These are phyloP conservation scores for Lolium multiflorum DNA, from an alignment of 176 grass and related monocot species.

Conservation along the genomic window DNA sequence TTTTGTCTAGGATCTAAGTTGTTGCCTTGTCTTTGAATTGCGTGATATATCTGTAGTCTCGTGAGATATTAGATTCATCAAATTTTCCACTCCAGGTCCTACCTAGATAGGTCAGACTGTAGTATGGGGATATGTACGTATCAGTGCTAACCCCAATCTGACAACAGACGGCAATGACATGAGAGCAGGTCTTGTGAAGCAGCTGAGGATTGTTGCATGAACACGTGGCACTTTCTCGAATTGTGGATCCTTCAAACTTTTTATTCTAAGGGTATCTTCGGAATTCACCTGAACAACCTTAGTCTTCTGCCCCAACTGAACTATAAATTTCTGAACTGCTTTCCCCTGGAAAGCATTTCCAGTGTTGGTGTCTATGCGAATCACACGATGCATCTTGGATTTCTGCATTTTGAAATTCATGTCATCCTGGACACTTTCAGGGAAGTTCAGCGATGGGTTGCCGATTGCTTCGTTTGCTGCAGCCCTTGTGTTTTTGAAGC, in stretches of 20 bases:
- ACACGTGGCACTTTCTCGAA: constrained; percentile 3
- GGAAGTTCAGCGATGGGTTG: constrained; percentile 20
- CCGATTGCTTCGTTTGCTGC: constrained; percentile 31
- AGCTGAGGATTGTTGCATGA: constrained; percentile 21
- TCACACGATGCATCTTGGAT: not conserved
- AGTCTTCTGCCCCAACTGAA: not conserved
- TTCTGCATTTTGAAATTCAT: constrained; percentile 34
- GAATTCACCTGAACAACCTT: constrained; percentile 9
- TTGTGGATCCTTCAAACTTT: not conserved
- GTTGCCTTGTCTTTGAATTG: not conserved
- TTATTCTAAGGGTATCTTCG: not conserved
- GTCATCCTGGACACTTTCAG: constrained; percentile 3
- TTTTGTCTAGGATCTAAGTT: constrained; percentile 40
- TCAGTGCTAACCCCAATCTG: constrained; percentile 27
- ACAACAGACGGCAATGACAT: constrained; percentile 33
- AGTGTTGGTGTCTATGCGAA: not conserved
- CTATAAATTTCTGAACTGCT: not conserved
- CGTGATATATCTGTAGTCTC: not conserved
- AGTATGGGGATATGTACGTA: constrained; percentile 26
- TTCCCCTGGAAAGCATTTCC: not conserved
- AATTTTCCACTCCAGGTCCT: constrained; percentile 7
- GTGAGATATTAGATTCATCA: not conserved
- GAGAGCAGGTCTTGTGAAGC: constrained; percentile 27
- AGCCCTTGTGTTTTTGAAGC: constrained; percentile 1
- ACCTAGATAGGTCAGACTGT: constrained; percentile 5